Percentiles rank a stretch among this genome's conserved stretches.
Conservation (phyloP, 2,329 filamentous ascomycete genomes). For the Colletotrichum tamarilloi region DNA sequence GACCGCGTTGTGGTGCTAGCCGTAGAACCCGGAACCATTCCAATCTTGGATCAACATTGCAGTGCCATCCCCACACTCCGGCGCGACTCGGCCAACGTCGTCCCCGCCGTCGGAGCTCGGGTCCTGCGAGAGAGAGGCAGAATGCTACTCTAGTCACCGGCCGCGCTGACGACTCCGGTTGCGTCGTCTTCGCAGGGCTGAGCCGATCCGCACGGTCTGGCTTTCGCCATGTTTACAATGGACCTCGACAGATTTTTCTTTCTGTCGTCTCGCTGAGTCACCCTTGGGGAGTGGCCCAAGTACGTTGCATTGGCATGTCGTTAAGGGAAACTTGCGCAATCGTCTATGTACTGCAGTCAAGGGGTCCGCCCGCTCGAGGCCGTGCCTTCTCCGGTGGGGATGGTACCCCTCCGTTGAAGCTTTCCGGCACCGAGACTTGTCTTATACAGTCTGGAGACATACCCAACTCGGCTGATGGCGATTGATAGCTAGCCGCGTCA, state of each 20-base stretch:
- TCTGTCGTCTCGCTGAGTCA: neutral
- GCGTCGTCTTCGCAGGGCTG: constrained; percentile 30
- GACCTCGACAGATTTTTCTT: neutral
- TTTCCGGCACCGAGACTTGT: neutral
- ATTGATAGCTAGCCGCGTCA: neutral
- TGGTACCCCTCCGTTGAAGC: neutral
- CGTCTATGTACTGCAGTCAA: neutral
- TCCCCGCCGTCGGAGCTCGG: constrained; percentile 22
- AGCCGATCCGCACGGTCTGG: constrained; percentile 9
- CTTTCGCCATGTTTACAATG: neutral
- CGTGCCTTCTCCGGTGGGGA: neutral
- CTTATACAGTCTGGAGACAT: neutral
- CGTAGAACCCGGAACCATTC: neutral
- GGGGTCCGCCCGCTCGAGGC: constrained; percentile 13
- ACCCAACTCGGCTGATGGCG: neutral
- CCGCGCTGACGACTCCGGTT: constrained; percentile 22
- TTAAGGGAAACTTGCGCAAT: neutral
- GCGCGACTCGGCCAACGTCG: neutral
- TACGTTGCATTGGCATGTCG: neutral
- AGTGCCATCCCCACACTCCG: neutral
- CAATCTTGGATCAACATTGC: neutral
- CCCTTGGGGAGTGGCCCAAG: neutral
- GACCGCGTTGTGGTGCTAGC: neutral
- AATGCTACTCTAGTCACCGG: constrained; percentile 8
- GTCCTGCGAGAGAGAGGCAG: neutral